These are phyloP conservation scores for Chernovozyma sophiae-reginae DNA, from an alignment of 1,139 yeast species.

Conservation along the genomic window DNA sequence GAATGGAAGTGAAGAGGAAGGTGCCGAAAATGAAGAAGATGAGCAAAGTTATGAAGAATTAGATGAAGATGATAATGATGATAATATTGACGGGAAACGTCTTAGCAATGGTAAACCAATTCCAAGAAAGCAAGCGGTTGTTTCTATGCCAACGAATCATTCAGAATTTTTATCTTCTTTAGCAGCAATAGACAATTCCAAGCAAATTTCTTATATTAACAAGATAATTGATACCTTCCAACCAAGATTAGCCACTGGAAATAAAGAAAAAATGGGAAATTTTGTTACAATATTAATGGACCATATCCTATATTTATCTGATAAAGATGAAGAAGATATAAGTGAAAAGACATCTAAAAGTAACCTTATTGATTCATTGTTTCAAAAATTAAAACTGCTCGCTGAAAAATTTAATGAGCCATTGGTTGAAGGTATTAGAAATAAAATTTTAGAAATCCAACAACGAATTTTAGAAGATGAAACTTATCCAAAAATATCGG, in stretches of 20 bases:
- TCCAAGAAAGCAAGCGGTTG: constrained; percentile 12
- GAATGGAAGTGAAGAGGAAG: constrained; percentile 53
- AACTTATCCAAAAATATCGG: constrained; percentile 37
- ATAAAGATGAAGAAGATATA: constrained; percentile 10
- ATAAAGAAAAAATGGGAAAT: constrained; percentile 66
- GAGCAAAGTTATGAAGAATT: constrained; percentile 17
- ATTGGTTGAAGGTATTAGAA: constrained; percentile 47
- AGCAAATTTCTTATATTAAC: constrained; percentile 48
- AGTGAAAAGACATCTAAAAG: constrained; percentile 9
- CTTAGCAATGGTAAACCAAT: constrained; percentile 9
- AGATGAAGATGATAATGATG: constrained; percentile 9
- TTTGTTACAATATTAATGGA: constrained; percentile 65
- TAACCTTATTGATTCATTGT: constrained; percentile 35
- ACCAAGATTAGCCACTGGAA: constrained; percentile 77
- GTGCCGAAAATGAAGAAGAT: constrained; percentile 22
- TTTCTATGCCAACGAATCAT: constrained; percentile 57
- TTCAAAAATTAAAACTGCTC: constrained; percentile 51
- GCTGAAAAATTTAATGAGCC: constrained; percentile 64
- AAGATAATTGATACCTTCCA: constrained; percentile 60
- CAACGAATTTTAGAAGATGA: constrained; percentile 29
- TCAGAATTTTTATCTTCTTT: constrained; percentile 43
- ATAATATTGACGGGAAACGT: constrained; percentile 7
- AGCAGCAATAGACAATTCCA: constrained; percentile 31
- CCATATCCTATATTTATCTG: constrained; percentile 53
- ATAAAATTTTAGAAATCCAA: constrained; percentile 42